These are phyloP conservation scores for Penicillium malachiteum DNA, from an alignment of 495 filamentous ascomycete species.

Conservation along the genomic window DNA sequence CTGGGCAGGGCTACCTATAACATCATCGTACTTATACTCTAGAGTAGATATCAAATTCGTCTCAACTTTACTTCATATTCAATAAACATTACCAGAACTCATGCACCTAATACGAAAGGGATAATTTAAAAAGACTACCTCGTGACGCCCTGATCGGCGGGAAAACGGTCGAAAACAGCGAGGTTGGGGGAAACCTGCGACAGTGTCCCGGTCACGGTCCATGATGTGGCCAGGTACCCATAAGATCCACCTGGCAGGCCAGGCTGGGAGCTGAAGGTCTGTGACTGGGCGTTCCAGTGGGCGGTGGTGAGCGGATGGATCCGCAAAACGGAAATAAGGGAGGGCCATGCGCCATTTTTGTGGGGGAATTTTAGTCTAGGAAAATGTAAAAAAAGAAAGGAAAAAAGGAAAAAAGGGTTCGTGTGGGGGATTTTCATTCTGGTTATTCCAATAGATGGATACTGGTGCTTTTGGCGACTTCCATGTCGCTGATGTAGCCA, in stretches of 20 bases:
- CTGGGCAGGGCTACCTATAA: too few relatives aligned
- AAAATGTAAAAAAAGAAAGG: not conserved
- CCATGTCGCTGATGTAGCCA: not conserved
- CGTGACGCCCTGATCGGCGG: constrained; percentile 7
- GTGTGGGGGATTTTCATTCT: constrained; percentile 30
- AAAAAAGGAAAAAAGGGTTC: constrained; percentile 17
- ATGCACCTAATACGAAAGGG: not conserved
- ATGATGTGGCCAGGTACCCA: constrained; percentile 25
- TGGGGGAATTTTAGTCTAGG: constrained; percentile 17
- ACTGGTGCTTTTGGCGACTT: not conserved
- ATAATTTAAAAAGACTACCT: not conserved
- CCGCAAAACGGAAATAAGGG: constrained; percentile 17
- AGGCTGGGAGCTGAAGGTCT: constrained; percentile 18
- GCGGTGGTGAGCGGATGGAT: constrained; percentile 14
- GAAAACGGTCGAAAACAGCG: constrained; percentile 3
- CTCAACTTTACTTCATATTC: too few relatives aligned
- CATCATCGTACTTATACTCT: too few relatives aligned
- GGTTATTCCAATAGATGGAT: not conserved
- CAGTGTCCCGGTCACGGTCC: constrained; percentile 1
- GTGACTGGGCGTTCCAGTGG: constrained; percentile 2
- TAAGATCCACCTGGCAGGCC: constrained; percentile 15
- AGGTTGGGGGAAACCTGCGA: constrained; percentile 5
- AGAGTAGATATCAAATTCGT: too few relatives aligned
- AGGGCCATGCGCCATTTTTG: constrained; percentile 33
- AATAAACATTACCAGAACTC: too few relatives aligned